Evolutionary conservation across 306 rosid genomes (phyloP), one percentile per base, ranked within the genome.

Genomic region (Styphnolobium japonicum): DNA sequence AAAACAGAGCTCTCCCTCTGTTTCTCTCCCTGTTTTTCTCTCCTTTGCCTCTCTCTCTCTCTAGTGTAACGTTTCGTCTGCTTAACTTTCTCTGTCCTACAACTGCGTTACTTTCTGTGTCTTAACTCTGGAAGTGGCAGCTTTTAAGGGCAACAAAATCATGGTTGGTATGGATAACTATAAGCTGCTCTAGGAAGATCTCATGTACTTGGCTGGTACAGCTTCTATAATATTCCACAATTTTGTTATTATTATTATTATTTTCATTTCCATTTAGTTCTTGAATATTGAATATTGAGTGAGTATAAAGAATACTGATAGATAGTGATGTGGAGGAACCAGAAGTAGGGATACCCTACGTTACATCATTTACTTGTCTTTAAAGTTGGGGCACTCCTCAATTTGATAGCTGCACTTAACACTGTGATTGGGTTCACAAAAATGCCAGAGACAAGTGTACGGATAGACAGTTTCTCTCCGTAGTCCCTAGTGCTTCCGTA

Each of bases 131-230:
- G 3, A 69, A 49, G 76, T 64, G 81, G 58, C 77, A 88, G 79
- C 72, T 62, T 63, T 70, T 23, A 2, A 6, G 22, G 56, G 73
- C 57, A 27, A 48, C 27, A 62, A 19, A 4, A 2, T 25, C 6
- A 1, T 18, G 23, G 29, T 3, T 19, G 11, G 11, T 45, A 12
- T 31, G 51, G 10, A n/a, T n/a, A n/a, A n/a, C n/a, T n/a, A n/a
- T 51, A 31, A 63, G 43, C 40, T 60, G 58, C 66, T 58, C 83
- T 5, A 68, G 10, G 66, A 71, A 69, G 87, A 79, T 82, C 65
- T 77, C 58, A 27, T 19, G 81, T 53, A 80, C 85, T 80, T 77
- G 78, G 80, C 63, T 33, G 73, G 80, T 70, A 80, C 81, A 82
- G 57, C 25, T 66, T 57, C 77, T 25, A 49, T 39, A 65, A 56